These are phyloP conservation scores for Fusarium vanettenii DNA, from an alignment of 2,329 filamentous ascomycete genomes.

Conservation along the genomic window DNA sequence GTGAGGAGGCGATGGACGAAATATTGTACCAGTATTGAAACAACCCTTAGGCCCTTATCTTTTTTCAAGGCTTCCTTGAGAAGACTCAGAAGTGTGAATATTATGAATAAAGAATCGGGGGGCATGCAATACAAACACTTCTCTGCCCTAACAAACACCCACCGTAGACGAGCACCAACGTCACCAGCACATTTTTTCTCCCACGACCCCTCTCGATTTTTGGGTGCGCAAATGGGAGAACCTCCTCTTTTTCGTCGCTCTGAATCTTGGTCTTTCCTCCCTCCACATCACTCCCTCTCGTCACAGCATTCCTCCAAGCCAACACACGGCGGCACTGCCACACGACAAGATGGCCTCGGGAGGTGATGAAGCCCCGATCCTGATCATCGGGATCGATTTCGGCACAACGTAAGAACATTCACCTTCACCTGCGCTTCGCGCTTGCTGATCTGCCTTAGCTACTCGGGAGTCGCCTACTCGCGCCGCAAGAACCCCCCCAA, in stretches of 20 bases:
- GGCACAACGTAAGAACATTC: constrained; percentile 20
- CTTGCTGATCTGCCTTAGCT: constrained; percentile 40
- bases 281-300: not conserved
- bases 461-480: constrained; percentile 56
- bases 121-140: not conserved
- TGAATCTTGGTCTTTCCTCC: not conserved
- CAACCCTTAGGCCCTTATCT: too few relatives aligned
- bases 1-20: not conserved
- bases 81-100: not conserved
- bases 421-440: not conserved
- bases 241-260: not conserved
- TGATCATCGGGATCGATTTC: constrained; percentile 29
- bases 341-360: not conserved
- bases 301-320: not conserved
- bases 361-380: not conserved
- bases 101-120: too few relatives aligned
- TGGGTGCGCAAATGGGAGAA: not conserved
- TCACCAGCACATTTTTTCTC: not conserved
- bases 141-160: not conserved
- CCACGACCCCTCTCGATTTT: not conserved
- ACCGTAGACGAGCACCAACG: not conserved
- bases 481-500: constrained; percentile 42
- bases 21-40: not conserved
- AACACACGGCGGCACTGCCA: not conserved
- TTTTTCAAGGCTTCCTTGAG: too few relatives aligned